These are phyloP conservation scores for Zygosaccharomyces pseudorouxii DNA, from an alignment of 805 yeast genomes.

Conservation along the genomic window DNA sequence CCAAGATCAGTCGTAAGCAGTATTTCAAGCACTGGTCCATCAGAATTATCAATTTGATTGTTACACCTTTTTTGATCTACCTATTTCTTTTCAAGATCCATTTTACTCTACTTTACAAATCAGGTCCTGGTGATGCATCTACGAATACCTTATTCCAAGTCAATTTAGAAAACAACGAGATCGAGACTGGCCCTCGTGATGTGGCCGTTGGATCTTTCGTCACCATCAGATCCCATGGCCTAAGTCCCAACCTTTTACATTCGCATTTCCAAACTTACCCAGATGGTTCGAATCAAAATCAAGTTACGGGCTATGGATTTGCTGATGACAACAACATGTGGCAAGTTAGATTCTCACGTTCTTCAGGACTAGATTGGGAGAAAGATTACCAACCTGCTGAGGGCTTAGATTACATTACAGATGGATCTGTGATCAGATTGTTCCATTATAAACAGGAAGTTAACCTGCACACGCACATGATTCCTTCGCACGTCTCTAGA, in stretches of 20 bases:
- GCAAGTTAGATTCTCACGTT: slow-evolving; percentile 48
- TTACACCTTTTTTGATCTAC: slow-evolving; percentile 68
- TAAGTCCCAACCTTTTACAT: slow-evolving; percentile 69
- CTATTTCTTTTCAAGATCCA: slow-evolving; percentile 74
- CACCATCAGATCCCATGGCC: slow-evolving; percentile 57
- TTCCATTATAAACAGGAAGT: slow-evolving; percentile 57
- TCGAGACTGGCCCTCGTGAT: slow-evolving; percentile 66
- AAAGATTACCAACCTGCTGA: slow-evolving; percentile 22
- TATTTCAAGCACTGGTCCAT: slow-evolving; percentile 67
- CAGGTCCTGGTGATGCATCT: slow-evolving; percentile 92
- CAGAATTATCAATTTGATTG: slow-evolving; percentile 60
- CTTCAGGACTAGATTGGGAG: slow-evolving; percentile 36
- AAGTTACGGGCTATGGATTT: slow-evolving; percentile 72
- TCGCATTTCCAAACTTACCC: slow-evolving; percentile 72
- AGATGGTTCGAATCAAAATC: slow-evolving; percentile 73
- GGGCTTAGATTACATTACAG: slow-evolving; percentile 36
- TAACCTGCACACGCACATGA: slow-evolving; percentile 68
- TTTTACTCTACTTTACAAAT: slow-evolving; percentile 63
- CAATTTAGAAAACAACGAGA: slow-evolving; percentile 62
- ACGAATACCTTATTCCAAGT: slow-evolving; percentile 89
- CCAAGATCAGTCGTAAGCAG: slow-evolving; percentile 25
- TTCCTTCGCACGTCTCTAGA: slow-evolving; percentile 57
- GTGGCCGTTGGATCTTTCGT: slow-evolving; percentile 49
- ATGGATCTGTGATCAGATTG: slow-evolving; percentile 60
- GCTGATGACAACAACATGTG: slow-evolving; percentile 72